Evolutionary conservation across 345 rosid genomes (phyloP).

Genomic region (Citropsis articulata): DNA sequence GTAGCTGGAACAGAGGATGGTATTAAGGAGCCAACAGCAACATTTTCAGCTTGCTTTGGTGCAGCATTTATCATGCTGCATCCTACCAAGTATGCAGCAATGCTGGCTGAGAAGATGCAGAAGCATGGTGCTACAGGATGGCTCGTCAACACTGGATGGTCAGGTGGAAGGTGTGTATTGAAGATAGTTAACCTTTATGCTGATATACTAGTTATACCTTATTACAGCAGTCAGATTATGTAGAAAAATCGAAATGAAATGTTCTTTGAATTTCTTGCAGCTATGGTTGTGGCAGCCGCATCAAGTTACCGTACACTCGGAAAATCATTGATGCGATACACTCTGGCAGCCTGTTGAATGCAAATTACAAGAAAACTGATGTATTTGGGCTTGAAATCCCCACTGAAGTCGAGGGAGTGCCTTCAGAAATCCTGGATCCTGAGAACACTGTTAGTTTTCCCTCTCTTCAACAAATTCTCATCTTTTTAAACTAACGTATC

Average conservation of each 20-base stretch:
- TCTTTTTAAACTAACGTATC: neutral
- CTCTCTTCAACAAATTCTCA: neutral
- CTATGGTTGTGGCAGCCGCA: slow-evolving; percentile 79
- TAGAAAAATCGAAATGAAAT: neutral
- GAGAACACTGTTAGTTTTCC: slow-evolving; percentile 58
- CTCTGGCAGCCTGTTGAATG: slow-evolving; percentile 69
- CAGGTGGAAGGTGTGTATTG: slow-evolving; percentile 80
- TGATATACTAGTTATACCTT: neutral
- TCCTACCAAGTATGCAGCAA: slow-evolving; percentile 96
- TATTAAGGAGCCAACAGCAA: slow-evolving; percentile 82
- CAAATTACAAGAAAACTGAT: slow-evolving; percentile 63
- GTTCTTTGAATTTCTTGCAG: slow-evolving; percentile 30
- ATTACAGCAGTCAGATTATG: no score
- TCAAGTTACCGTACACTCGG: slow-evolving; percentile 79
- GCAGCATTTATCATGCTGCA: slow-evolving; percentile 98
- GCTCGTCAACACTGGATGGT: slow-evolving; percentile 99
- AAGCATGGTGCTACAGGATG: slow-evolving; percentile 94
- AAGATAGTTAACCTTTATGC: neutral
- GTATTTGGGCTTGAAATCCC: slow-evolving; percentile 90
- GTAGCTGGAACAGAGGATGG: slow-evolving; percentile 98
- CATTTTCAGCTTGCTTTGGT: slow-evolving; percentile 97
- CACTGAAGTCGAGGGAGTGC: slow-evolving; percentile 69
- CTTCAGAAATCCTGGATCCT: slow-evolving; percentile 82
- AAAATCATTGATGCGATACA: slow-evolving; percentile 92
- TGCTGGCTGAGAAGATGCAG: slow-evolving; percentile 96